A percentile compares a stretch with the other conserved stretches of the same genome.
phyloP scores from a whole-genome alignment of 2,329 filamentous ascomycete genomes.

The Curvularia eragrostidis region DNA sequence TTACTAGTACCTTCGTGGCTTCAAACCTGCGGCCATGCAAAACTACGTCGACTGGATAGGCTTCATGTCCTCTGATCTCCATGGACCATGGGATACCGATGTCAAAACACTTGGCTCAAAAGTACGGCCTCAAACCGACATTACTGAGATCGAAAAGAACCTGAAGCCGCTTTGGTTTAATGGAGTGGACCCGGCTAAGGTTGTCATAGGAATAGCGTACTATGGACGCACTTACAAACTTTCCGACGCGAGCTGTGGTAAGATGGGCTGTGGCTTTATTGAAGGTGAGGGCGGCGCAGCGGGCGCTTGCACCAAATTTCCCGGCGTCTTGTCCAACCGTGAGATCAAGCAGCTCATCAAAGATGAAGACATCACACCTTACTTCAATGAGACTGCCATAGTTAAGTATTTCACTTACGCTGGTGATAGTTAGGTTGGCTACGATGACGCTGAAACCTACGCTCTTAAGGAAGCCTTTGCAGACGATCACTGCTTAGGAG shows the following conservation, averaged over 20 bases:
- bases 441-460: slow-evolving; percentile 49
- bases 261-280: slow-evolving; percentile 48
- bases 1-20: slow-evolving; percentile 37
- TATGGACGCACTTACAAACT: slow-evolving; percentile 51
- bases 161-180: slow-evolving; percentile 52
- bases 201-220: slow-evolving; percentile 56
- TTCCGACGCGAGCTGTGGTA: slow-evolving; percentile 19
- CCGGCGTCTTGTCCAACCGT: slow-evolving; percentile 39
- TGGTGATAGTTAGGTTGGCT: slow-evolving; percentile 49
- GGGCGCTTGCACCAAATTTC: slow-evolving; percentile 30
- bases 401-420: slow-evolving; percentile 43
- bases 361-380: slow-evolving; percentile 25
- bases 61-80: slow-evolving; percentile 28
- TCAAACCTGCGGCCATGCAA: slow-evolving; percentile 49
- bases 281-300: slow-evolving; percentile 11
- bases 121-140: slow-evolving; percentile 50
- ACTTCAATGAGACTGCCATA: slow-evolving; percentile 33
- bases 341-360: slow-evolving; percentile 47
- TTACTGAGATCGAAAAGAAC: slow-evolving; percentile 53
- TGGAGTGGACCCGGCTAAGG: slow-evolving; percentile 49
- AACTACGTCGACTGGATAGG: slow-evolving; percentile 42
- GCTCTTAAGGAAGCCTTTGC: slow-evolving; percentile 57
- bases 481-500: slow-evolving; percentile 30
- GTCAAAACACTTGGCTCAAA: slow-evolving; percentile 30
- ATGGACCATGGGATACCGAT: slow-evolving; percentile 43